Evolutionary conservation across 805 yeast genomes (phyloP).

Genomic region (Wickerhamiella hasegawae): DNA sequence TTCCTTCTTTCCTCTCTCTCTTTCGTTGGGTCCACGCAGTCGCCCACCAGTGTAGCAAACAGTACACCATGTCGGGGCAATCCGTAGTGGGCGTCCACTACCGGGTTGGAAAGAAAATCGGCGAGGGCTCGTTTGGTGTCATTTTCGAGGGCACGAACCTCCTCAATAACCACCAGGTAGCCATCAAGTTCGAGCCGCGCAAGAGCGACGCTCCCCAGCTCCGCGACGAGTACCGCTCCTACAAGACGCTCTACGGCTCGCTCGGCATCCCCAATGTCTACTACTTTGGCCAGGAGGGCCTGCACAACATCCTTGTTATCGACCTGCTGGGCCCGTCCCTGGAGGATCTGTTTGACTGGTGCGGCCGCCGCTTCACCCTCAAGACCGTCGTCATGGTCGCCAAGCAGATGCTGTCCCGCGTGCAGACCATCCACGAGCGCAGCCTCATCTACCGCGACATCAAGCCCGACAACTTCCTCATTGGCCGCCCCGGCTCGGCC

Average conservation of each 20-base stretch:
- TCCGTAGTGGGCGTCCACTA: constrained; percentile 82
- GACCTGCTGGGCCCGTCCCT: constrained; percentile 90
- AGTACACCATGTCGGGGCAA: no score
- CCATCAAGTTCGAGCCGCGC: constrained; percentile 89
- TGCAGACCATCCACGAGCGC: constrained; percentile 75
- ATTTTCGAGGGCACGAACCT: constrained; percentile 90
- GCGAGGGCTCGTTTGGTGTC: constrained; percentile 97
- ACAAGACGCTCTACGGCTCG: constrained; percentile 67
- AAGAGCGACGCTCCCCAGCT: constrained; percentile 96
- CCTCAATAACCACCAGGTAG: constrained; percentile 82
- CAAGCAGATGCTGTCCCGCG: constrained; percentile 80
- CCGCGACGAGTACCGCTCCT: constrained; percentile 89
- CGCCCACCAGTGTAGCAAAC: no score
- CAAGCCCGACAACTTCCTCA: constrained; percentile 91
- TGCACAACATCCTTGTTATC: constrained; percentile 86
- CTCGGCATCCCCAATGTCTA: constrained; percentile 88
- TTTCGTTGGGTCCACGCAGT: no score
- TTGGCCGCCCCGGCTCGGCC: constrained; percentile 74
- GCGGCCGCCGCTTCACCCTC: constrained; percentile 75
- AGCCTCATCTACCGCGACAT: constrained; percentile 91
- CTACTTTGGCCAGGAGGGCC: constrained; percentile 95
- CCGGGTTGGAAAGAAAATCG: constrained; percentile 92
- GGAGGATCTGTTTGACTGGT: constrained; percentile 97
- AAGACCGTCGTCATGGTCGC: constrained; percentile 90
- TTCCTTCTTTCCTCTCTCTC: no score